A percentile compares a stretch with the other conserved stretches of the same genome.
These are phyloP conservation scores for Aspergillus homomorphus DNA, from an alignment of 495 filamentous ascomycete genomes.

Conservation along the genomic window DNA sequence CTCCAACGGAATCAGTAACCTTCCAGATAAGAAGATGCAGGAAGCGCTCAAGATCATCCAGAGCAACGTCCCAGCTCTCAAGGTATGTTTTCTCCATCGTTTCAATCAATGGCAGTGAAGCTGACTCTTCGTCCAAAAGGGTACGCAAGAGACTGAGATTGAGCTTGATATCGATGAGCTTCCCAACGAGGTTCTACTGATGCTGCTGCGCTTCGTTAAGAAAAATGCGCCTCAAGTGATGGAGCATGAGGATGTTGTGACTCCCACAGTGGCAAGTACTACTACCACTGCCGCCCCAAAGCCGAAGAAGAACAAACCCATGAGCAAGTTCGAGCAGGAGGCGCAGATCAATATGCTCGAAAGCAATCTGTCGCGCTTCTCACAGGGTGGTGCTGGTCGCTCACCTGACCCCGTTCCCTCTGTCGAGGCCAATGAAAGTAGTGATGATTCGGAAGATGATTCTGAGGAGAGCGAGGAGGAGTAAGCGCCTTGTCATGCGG, in stretches of 20 bases:
- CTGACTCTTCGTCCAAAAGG: constrained; percentile 38
- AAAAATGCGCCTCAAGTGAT: constrained; percentile 58
- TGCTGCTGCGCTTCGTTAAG: constrained; percentile 74
- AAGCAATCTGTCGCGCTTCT: constrained; percentile 50
- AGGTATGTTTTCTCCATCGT: constrained; percentile 40
- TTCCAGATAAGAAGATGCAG: constrained; percentile 69
- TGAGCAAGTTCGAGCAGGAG: constrained; percentile 93
- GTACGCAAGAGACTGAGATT: constrained; percentile 77
- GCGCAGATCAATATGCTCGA: constrained; percentile 77
- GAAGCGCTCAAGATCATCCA: constrained; percentile 88
- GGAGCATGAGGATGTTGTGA: constrained; percentile 40
- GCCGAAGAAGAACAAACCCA: constrained; percentile 97
- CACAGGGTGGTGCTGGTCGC: constrained; percentile 35
- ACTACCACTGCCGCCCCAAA: constrained; percentile 55
- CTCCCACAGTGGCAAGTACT: constrained; percentile 26
- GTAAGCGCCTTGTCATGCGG: constrained; percentile 23
- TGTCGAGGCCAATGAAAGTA: constrained; percentile 48
- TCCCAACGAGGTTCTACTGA: constrained; percentile 66
- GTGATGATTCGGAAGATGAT: constrained; percentile 51
- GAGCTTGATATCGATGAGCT: constrained; percentile 89
- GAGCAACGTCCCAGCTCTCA: constrained; percentile 74
- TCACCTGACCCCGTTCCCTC: constrained; percentile 44
- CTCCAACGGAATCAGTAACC: constrained; percentile 69
- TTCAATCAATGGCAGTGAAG: constrained; percentile 4
- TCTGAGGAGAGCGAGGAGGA: constrained; percentile 57